A percentile compares a stretch with the other conserved stretches of the same genome.
phyloP scores from a whole-genome alignment of 768 basidiomycete species.

The Pleurotus giganteus region DNA sequence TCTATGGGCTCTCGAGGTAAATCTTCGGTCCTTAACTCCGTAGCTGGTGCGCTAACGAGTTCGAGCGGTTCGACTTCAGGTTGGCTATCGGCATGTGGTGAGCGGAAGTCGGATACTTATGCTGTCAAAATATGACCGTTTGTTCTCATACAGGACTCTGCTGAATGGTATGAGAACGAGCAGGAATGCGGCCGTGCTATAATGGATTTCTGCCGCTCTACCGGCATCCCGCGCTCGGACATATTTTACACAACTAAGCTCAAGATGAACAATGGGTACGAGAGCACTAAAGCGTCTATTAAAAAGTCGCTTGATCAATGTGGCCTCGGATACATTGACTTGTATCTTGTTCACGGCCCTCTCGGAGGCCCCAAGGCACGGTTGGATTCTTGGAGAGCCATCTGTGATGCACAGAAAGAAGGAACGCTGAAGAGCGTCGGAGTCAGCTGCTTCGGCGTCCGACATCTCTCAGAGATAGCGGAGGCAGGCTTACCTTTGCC shows the following conservation, averaged over 20 bases:
- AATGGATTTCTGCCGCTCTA: slow-evolving; percentile 44
- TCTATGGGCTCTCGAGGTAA: slow-evolving; percentile 60
- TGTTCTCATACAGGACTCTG: slow-evolving; percentile 37
- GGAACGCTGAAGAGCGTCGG: slow-evolving; percentile 62
- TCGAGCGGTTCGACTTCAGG: slow-evolving; percentile 26
- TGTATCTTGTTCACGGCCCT: slow-evolving; percentile 72
- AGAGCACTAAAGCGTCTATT: slow-evolving; percentile 46
- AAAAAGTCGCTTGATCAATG: slow-evolving; percentile 49
- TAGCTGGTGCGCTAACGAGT: slow-evolving; percentile 13
- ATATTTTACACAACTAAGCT: slow-evolving; percentile 76
- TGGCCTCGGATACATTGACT: slow-evolving; percentile 63
- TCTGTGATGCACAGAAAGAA: slow-evolving; percentile 59
- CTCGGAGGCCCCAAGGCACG: slow-evolving; percentile 57
- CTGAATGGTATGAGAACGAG: slow-evolving; percentile 66
- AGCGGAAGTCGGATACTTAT: slow-evolving; percentile 19
- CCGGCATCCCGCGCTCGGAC: slow-evolving; percentile 50
- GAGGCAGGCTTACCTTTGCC: slow-evolving; percentile 48
- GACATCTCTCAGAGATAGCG: slow-evolving; percentile 55
- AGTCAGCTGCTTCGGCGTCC: slow-evolving; percentile 59
- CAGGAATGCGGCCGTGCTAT: slow-evolving; percentile 61
- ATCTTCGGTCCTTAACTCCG: slow-evolving; percentile 12
- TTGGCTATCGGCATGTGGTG: slow-evolving; percentile 65
- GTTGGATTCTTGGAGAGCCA: slow-evolving; percentile 63
- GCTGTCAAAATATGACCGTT: slow-evolving; percentile 12
- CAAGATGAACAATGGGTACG: slow-evolving; percentile 53